Percentiles rank a stretch among this genome's conserved stretches.
These are phyloP conservation scores for Aspergillus diversus DNA, from an alignment of 495 filamentous ascomycete genomes.

Conservation along the genomic window DNA sequence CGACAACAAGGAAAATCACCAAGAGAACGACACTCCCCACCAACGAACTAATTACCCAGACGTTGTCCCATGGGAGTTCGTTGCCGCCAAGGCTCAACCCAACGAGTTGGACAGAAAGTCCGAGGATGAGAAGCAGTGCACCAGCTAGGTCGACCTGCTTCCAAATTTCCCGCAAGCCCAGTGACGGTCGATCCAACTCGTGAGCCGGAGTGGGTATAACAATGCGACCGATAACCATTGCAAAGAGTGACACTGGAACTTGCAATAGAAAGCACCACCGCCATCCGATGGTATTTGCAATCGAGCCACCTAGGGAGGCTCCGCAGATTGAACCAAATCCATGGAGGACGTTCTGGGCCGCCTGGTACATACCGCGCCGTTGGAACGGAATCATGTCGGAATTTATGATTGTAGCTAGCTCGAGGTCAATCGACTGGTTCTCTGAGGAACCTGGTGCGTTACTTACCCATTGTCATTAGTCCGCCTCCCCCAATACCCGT, in stretches of 20 bases:
- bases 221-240: slow-evolving; percentile 55
- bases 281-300: slow-evolving; percentile 70
- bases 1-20: slow-evolving; percentile 53
- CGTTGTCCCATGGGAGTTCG: slow-evolving; percentile 60
- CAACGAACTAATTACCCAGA: slow-evolving; percentile 57
- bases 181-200: slow-evolving; percentile 24
- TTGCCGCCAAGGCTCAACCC: slow-evolving; percentile 66
- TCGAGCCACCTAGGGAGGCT: slow-evolving; percentile 65
- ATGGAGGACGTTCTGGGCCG: slow-evolving; percentile 62
- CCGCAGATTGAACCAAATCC: slow-evolving; percentile 69
- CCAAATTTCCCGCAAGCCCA: slow-evolving; percentile 47
- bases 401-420: slow-evolving; percentile 63
- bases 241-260: slow-evolving; percentile 55
- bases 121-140: slow-evolving; percentile 57
- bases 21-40: slow-evolving; percentile 55
- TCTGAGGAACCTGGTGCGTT: background rate
- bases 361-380: slow-evolving; percentile 68
- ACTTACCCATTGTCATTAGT: slow-evolving; percentile 63
- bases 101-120: slow-evolving; percentile 59
- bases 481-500: slow-evolving; percentile 68
- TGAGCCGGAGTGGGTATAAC: slow-evolving; percentile 51
- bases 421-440: slow-evolving; percentile 1
- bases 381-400: slow-evolving; percentile 67
- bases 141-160: slow-evolving; percentile 60
- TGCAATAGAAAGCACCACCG: slow-evolving; percentile 59